A percentile compares a stretch with the other conserved stretches of the same genome.
These are phyloP conservation scores for Pseudonitzschia multistriata DNA, from an alignment of 108 stramenopile genomes.

Conservation along the genomic window DNA sequence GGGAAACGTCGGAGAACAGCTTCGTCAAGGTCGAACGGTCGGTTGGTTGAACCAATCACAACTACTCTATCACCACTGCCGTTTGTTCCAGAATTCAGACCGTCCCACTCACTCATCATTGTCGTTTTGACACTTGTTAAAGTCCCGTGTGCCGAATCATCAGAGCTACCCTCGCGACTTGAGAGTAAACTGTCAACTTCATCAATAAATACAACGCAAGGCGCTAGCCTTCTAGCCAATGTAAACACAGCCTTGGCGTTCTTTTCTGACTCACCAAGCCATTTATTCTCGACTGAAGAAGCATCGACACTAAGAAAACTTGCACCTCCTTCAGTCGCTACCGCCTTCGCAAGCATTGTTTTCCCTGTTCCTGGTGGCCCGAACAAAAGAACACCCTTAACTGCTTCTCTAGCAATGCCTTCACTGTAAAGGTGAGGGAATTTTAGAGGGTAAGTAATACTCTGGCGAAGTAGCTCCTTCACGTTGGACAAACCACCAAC, in stretches of 20 bases:
- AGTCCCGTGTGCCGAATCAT: conserved; percentile 95
- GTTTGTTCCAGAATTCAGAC: conserved; percentile 89
- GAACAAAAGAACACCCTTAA: conserved; percentile 96
- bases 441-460: conserved; percentile 94
- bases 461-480: conserved; percentile 93
- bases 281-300: conserved; percentile 96
- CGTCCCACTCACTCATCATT: conserved; percentile 98
- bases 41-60: conserved; percentile 96
- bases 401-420: conserved; percentile 91
- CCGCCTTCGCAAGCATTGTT: conserved; percentile 96
- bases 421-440: conserved; percentile 94
- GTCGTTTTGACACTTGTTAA: conserved; percentile 97
- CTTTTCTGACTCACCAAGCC: conserved; percentile 98
- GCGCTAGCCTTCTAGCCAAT: conserved; percentile 91
- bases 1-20: conserved; percentile 95
- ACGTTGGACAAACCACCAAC: conserved; percentile 92
- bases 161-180: conserved; percentile 86
- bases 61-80: conserved; percentile 89
- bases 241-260: conserved; percentile 99
- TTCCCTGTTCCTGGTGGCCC: conserved; percentile 91
- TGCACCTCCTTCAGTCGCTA: conserved; percentile 97
- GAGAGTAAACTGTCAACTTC: conserved; percentile 94
- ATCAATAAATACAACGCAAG: conserved; percentile 96
- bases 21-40: conserved; percentile 97
- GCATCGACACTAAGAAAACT: conserved; percentile 96